phyloP scores from a whole-genome alignment of 148 eudicot genomes.

The Drosera capensis region DNA sequence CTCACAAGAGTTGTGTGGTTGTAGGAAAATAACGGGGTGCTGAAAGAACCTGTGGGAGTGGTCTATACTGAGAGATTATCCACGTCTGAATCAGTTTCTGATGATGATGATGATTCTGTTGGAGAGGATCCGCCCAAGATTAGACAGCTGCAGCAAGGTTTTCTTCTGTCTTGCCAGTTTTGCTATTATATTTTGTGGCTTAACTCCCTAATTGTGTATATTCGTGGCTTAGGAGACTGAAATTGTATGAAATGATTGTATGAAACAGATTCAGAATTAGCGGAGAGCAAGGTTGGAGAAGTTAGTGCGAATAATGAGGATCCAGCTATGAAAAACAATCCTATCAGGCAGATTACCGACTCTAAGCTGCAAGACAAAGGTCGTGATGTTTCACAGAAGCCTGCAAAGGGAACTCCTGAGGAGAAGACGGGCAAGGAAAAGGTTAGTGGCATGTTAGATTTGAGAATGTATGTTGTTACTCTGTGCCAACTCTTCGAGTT shows the following conservation, averaged over 20 bases:
- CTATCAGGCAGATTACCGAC: constrained; percentile 44
- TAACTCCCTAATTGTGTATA: not conserved
- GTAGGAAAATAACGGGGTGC: constrained; percentile 34
- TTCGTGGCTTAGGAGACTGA: not conserved
- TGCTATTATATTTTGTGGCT: not conserved
- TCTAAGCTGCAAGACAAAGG: constrained; percentile 3
- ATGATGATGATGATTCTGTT: not conserved
- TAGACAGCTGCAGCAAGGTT: constrained; percentile 53
- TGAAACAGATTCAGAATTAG: constrained; percentile 14
- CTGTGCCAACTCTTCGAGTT: not conserved
- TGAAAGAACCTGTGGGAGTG: constrained; percentile 48
- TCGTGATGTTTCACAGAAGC: constrained; percentile 4
- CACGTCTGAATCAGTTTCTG: constrained; percentile 11
- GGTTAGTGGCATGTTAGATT: too few species aligned
- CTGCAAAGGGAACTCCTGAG: constrained; percentile 6
- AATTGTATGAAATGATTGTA: constrained; percentile 3
- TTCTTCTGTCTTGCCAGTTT: not conserved
- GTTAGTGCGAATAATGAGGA: not conserved
- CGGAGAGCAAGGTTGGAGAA: constrained; percentile 7
- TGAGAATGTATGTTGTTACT: not conserved
- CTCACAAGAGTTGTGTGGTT: not conserved
- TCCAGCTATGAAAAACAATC: constrained; percentile 15
- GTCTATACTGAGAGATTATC: constrained; percentile 26
- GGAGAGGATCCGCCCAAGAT: constrained; percentile 20
- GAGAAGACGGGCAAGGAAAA: constrained; percentile 1